Evolutionary conservation across 2,329 filamentous ascomycete species (phyloP), one percentile per base, ranked within the genome.

Genomic region (Stemphylium beticola): DNA sequence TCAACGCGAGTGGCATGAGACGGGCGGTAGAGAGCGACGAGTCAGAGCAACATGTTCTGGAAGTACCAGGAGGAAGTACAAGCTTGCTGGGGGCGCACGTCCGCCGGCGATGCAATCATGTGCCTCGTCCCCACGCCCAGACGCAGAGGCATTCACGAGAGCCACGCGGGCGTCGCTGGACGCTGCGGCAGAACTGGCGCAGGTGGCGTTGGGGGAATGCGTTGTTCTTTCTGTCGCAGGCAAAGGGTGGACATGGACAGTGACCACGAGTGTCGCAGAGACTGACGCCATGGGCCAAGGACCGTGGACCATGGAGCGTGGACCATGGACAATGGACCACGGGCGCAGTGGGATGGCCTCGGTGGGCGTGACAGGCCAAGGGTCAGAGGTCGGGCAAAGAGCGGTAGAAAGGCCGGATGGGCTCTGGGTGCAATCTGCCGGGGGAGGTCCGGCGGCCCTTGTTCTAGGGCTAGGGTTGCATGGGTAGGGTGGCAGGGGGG

Each of bases 111-210:
- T 49, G 39, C 49, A 48, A 68, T 71, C 69, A 71, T 69, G 68
- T 71, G 68, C 69, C 61, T 58, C n/a, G n/a, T n/a, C 65, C 65
- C 69, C 68, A 71, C 67, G 68, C 69, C 65, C 54, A 69, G 68
- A 43, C 68, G 51, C 45, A 38, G 49, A 56, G 49, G 56, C 62
- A 62, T 60, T 62, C 60, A 43, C 40, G 4, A 39, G 51, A 55
- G 52, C 58, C 63, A 62, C 61, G 61, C 62, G 64, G 59, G 64
- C 62, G 53, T 15, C 53, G 59, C 59, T 45, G 62, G 56, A 63
- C 29, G 62, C 60, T 53, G 56, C 55, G 33, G 47, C 37, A 48
- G 36, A 18, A 49, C 51, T 34, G 51, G 49, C 41, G 41, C 42
- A 38, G 55, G 49, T 42, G 55, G 55, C 42, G 33, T 38, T 29